Evolutionary conservation across 441 rosid genomes (phyloP).

Genomic region (Sinapis alba): DNA sequence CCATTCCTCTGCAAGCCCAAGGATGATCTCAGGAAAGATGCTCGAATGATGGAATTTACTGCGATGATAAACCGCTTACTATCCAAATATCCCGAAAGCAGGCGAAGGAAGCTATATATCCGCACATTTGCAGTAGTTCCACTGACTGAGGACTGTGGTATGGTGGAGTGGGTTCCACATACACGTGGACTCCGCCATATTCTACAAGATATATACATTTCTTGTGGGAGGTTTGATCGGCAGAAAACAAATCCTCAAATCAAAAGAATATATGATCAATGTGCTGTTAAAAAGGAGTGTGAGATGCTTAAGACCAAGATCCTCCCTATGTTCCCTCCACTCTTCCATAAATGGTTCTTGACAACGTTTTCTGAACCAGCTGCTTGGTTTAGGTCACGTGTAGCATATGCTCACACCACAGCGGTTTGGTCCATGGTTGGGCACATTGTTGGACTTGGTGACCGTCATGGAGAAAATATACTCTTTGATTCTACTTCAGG

Average conservation of each 20-base stretch:
- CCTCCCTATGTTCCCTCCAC: slow-evolving; percentile 97
- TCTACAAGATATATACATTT: slow-evolving; percentile 85
- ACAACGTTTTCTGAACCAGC: slow-evolving; percentile 99
- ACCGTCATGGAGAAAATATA: slow-evolving; percentile 98
- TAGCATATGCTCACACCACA: slow-evolving; percentile 97
- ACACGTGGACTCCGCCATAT: slow-evolving; percentile 98
- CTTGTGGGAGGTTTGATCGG: slow-evolving; percentile 87
- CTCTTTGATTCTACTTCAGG: slow-evolving; percentile 98
- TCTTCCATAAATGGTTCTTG: slow-evolving; percentile 97
- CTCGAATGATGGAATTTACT: slow-evolving; percentile 99
- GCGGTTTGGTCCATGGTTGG: slow-evolving; percentile 99
- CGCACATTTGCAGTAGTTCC: slow-evolving; percentile 99
- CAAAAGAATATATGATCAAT: slow-evolving; percentile 90
- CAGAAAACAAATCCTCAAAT: slow-evolving; percentile 94
- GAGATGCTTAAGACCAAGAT: slow-evolving; percentile 93
- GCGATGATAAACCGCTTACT: slow-evolving; percentile 97
- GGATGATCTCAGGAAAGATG: slow-evolving; percentile 99
- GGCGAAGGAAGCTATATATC: slow-evolving; percentile 90
- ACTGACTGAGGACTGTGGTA: slow-evolving; percentile 98
- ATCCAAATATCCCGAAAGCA: slow-evolving; percentile 97
- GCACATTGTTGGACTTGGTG: slow-evolving; percentile 98
- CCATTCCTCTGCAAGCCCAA: slow-evolving; percentile 99
- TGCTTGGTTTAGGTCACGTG: slow-evolving; percentile 99
- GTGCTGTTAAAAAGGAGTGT: slow-evolving; percentile 82
- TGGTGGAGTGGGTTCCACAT: slow-evolving; percentile 99